These are phyloP conservation scores for Cryptococcus hybrid DNA, from an alignment of 1,284 basidiomycete species.

Conservation along the genomic window DNA sequence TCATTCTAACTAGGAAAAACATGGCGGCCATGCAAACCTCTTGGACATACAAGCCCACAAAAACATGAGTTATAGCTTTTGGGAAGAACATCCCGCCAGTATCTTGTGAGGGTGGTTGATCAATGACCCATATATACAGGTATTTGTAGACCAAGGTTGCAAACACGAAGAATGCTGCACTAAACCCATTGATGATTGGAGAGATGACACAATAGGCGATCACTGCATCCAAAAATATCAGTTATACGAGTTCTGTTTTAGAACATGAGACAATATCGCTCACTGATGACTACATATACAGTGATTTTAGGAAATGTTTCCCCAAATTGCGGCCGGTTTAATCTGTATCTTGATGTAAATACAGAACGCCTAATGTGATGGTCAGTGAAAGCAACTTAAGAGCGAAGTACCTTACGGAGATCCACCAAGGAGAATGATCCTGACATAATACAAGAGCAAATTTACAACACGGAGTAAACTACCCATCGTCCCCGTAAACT, in stretches of 20 bases:
- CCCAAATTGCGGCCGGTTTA: conserved; percentile 62
- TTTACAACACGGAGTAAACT: conserved; percentile 62
- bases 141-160: conserved; percentile 89
- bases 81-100: conserved; percentile 97
- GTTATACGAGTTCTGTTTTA: not conserved
- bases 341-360: conserved; percentile 49
- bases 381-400: not conserved
- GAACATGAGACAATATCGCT: conserved; percentile 36
- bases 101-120: conserved; percentile 69
- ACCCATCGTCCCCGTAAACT: conserved; percentile 48
- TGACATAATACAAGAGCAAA: conserved; percentile 65
- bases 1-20: conserved; percentile 78
- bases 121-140: conserved; percentile 73
- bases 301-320: conserved; percentile 71
- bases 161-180: conserved; percentile 74
- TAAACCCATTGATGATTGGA: conserved; percentile 90
- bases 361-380: conserved; percentile 51
- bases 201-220: conserved; percentile 86
- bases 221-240: conserved; percentile 51
- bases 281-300: conserved; percentile 73
- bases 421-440: conserved; percentile 55
- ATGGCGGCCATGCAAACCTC: conserved; percentile 74
- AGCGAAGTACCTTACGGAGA: conserved; percentile 46
- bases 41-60: conserved; percentile 88
- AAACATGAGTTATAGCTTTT: conserved; percentile 86